Evolutionary conservation across 345 rosid species (phyloP).

Genomic region (Eucalyptus erythrocorys): DNA sequence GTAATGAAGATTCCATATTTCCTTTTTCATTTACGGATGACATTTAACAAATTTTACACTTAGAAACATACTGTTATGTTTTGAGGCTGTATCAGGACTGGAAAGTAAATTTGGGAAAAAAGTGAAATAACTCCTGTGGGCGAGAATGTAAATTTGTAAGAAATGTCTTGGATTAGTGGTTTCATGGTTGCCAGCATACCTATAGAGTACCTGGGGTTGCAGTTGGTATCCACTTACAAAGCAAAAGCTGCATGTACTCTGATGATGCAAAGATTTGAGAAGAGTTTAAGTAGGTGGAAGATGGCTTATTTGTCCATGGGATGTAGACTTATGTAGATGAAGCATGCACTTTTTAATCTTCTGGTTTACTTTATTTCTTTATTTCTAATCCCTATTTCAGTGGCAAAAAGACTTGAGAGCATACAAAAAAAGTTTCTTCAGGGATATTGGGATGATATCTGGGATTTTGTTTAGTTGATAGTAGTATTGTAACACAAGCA

Average conservation of each 20-base stretch:
- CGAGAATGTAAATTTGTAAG: not conserved
- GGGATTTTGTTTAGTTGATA: not conserved
- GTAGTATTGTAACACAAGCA: not conserved
- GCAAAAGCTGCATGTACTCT: no score
- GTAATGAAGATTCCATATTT: no score
- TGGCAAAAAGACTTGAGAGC: not conserved
- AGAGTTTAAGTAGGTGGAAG: not conserved
- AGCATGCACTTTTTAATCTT: not conserved
- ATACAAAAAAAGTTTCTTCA: not conserved
- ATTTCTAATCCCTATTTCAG: no score
- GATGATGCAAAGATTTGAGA: no score
- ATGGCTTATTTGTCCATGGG: not conserved
- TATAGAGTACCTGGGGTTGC: not conserved
- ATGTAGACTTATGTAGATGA: not conserved
- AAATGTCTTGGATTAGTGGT: no score
- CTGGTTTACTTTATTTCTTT: no score
- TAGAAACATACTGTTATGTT: not conserved
- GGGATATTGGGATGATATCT: not conserved
- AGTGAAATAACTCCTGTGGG: not conserved
- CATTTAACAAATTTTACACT: not conserved
- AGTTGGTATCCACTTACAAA: not conserved
- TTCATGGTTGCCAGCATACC: not conserved
- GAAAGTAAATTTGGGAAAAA: not conserved
- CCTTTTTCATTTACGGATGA: not conserved
- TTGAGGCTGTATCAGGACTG: not conserved